Conservation (phyloP, 805 yeast species). For the Lipomyces spencermartinsiae region DNA sequence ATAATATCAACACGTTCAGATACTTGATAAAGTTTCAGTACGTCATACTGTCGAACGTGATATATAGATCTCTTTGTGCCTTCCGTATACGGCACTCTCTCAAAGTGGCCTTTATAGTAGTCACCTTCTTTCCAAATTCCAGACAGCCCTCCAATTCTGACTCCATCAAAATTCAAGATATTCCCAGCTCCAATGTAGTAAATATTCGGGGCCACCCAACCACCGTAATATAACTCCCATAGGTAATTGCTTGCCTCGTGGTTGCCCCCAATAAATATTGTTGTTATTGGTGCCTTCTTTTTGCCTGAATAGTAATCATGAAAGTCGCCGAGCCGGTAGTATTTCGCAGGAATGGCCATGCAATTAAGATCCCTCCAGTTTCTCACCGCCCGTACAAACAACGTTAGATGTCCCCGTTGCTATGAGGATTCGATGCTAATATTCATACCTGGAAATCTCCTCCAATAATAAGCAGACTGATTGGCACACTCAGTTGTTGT, state of each 20-base stretch:
- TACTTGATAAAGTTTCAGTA: conserved; percentile 58
- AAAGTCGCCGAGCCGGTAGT: conserved; percentile 78
- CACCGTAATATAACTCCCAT: conserved; percentile 77
- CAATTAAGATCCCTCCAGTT: conserved; percentile 66
- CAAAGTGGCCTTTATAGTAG: conserved; percentile 52
- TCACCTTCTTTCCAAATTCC: conserved; percentile 75
- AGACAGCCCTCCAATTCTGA: conserved; percentile 79
- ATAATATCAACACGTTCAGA: conserved; percentile 58
- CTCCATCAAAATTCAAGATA: conserved; percentile 73
- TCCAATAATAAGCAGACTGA: conserved; percentile 74
- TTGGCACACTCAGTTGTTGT: conserved; percentile 38
- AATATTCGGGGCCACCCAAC: conserved; percentile 90
- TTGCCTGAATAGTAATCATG: conserved; percentile 68
- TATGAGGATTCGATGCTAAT: background rate
- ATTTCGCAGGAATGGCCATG: conserved; percentile 81
- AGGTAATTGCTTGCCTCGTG: conserved; percentile 88
- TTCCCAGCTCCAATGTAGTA: conserved; percentile 84
- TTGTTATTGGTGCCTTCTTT: conserved; percentile 70
- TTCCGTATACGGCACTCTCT: conserved; percentile 56
- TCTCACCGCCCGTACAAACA: conserved; percentile 61
- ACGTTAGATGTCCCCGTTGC: background rate
- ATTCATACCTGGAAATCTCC: conserved; percentile 71
- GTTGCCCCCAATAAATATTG: conserved; percentile 91
- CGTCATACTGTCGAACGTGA: conserved; percentile 72
- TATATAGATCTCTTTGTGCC: conserved; percentile 64